A percentile compares a stretch with the other conserved stretches of the same genome.
Conservation (phyloP, 495 filamentous ascomycete species). For the Penicillium canescens region DNA sequence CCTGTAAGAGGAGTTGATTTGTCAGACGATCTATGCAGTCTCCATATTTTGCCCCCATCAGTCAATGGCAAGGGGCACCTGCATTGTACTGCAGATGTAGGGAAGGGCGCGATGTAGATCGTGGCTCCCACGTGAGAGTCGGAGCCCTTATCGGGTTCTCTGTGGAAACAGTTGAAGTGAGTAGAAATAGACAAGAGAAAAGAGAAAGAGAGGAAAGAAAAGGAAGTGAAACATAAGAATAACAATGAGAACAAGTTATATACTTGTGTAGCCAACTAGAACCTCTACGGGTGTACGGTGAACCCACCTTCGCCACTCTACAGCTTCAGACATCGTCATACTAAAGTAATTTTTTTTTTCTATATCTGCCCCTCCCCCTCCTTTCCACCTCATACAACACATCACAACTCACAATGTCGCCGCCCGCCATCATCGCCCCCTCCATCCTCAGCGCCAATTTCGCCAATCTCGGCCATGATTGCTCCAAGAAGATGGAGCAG, state of each 20-base stretch:
- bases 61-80: conserved; percentile 8
- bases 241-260: neutral
- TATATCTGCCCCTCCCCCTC: conserved; percentile 3
- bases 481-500: conserved; percentile 74
- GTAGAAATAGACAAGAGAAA: too few species aligned
- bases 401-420: conserved; percentile 61
- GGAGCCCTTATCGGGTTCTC: conserved; percentile 22
- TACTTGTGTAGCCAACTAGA: neutral
- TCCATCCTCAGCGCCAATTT: conserved; percentile 98
- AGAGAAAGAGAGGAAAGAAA: too few species aligned
- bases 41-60: neutral
- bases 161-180: too few species aligned
- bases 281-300: conserved; percentile 10
- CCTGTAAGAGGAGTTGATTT: conserved; percentile 1
- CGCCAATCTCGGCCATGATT: conserved; percentile 79
- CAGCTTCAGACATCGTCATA: conserved; percentile 6
- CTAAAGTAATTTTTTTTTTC: conserved; percentile 1
- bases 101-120: conserved; percentile 1
- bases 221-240: neutral
- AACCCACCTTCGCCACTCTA: conserved; percentile 28
- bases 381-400: neutral
- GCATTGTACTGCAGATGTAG: neutral
- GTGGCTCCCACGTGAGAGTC: conserved; percentile 21
- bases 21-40: neutral
- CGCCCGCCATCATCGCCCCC: conserved; percentile 89